Conservation (phyloP, 2,329 filamentous ascomycete species). For the Sphaerulina vaccinii region DNA sequence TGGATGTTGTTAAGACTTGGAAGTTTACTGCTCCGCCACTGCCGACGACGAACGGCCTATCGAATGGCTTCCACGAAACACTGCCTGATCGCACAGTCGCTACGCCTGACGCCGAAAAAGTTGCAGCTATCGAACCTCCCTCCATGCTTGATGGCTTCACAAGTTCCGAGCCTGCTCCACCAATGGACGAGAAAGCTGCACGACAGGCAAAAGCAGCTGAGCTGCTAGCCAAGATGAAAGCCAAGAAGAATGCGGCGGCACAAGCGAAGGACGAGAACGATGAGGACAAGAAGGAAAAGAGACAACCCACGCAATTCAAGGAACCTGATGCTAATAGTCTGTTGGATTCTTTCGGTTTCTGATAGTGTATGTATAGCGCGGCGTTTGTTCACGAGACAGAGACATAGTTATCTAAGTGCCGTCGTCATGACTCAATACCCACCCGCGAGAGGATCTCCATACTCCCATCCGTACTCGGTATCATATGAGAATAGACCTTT, state of each 20-base stretch:
- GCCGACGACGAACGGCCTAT: constrained; percentile 14
- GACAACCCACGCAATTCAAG: constrained; percentile 75
- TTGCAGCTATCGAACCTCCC: constrained; percentile 15
- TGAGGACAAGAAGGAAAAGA: constrained; percentile 50
- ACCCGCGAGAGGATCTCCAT: too few species aligned
- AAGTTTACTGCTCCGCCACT: constrained; percentile 59
- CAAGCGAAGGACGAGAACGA: constrained; percentile 12
- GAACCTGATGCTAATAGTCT: constrained; percentile 89
- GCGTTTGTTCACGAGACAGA: too few species aligned
- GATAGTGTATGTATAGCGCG: neutral
- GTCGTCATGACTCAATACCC: too few species aligned
- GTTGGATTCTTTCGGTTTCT: constrained; percentile 93
- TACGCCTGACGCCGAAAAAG: neutral
- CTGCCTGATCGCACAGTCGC: constrained; percentile 29
- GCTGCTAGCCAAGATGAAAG: constrained; percentile 44
- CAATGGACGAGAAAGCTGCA: constrained; percentile 28
- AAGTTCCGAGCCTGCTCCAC: constrained; percentile 16
- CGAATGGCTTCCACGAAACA: constrained; percentile 17
- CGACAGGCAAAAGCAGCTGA: constrained; percentile 35
- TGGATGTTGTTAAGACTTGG: constrained; percentile 83
- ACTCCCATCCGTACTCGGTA: too few species aligned
- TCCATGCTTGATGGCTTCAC: constrained; percentile 29
- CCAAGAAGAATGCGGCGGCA: constrained; percentile 35
- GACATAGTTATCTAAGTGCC: too few species aligned
- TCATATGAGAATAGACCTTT: too few species aligned